phyloP scores from a whole-genome alignment of 352 stramenopile genomes.

The Elongisporangium senticosum region DNA sequence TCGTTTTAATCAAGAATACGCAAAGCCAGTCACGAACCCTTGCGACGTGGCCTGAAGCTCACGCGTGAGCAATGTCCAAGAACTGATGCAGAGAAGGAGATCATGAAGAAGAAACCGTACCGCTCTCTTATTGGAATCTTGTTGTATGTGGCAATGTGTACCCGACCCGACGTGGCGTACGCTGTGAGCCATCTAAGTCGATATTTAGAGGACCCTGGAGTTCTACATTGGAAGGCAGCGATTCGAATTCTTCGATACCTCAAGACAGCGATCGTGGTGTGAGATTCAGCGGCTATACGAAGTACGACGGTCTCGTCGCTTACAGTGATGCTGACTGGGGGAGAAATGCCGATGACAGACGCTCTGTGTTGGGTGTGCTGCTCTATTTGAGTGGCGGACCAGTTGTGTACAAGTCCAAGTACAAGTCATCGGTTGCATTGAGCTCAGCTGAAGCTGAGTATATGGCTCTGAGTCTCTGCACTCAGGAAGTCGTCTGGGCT shows the following conservation, averaged over 20 bases:
- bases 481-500: slow-evolving; percentile 14
- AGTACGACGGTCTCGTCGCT: not conserved
- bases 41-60: not conserved
- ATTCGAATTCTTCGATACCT: slow-evolving; percentile 20
- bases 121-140: slow-evolving; percentile 13
- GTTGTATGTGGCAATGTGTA: slow-evolving; percentile 17
- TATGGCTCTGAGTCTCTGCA: slow-evolving; percentile 10
- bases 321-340: slow-evolving; percentile 16
- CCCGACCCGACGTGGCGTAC: slow-evolving; percentile 18
- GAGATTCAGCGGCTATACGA: too few species aligned
- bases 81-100: too few species aligned
- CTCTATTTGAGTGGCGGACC: slow-evolving; percentile 7
- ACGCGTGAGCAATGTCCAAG: too few species aligned
- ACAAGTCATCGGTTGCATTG: slow-evolving; percentile 6
- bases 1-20: slow-evolving; percentile 10
- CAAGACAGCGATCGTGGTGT: too few species aligned
- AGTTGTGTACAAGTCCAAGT: slow-evolving; percentile 18
- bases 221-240: slow-evolving; percentile 16
- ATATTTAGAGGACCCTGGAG: slow-evolving; percentile 13
- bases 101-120: slow-evolving; percentile 6
- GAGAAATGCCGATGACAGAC: slow-evolving; percentile 2
- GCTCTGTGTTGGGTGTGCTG: slow-evolving; percentile 12
- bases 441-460: slow-evolving; percentile 17
- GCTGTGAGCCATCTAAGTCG: slow-evolving; percentile 13
- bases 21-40: slow-evolving; percentile 7